Percentiles rank a stretch among this genome's conserved stretches.
These are phyloP conservation scores for Boletus speciosus DNA, from an alignment of 768 basidiomycete genomes.

Conservation along the genomic window DNA sequence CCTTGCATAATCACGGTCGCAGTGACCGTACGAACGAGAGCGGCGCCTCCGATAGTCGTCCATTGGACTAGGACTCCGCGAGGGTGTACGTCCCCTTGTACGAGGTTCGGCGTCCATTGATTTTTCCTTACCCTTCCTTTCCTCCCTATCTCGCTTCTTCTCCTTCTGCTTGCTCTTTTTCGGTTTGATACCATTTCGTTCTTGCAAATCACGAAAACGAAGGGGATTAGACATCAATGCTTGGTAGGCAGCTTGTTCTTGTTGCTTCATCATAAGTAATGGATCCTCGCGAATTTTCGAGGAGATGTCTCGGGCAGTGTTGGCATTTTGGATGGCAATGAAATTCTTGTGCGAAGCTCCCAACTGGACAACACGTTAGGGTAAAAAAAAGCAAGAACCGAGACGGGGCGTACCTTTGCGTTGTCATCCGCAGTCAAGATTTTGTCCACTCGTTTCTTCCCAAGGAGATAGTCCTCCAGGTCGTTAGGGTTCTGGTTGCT, in stretches of 20 bases:
- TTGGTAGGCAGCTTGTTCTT: conserved; percentile 91
- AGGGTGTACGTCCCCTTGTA: conserved; percentile 30
- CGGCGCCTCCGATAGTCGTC: conserved; percentile 26
- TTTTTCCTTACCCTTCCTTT: conserved; percentile 36
- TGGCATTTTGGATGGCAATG: conserved; percentile 94
- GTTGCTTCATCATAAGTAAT: conserved; percentile 94
- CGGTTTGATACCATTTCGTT: conserved; percentile 74
- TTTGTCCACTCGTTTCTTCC: conserved; percentile 97
- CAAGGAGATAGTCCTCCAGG: conserved; percentile 92
- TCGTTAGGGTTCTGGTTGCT: conserved; percentile 83
- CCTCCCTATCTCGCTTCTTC: conserved; percentile 49
- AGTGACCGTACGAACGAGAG: conserved; percentile 31
- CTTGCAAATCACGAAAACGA: conserved; percentile 76
- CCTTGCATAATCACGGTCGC: conserved; percentile 26
- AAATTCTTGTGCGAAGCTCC: conserved; percentile 89
- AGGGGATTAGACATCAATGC: conserved; percentile 83
- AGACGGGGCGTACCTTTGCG: conserved; percentile 58
- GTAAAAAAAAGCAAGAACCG: neutral
- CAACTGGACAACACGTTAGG: conserved; percentile 43
- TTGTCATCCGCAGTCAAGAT: conserved; percentile 90
- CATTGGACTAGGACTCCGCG: conserved; percentile 33
- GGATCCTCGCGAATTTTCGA: conserved; percentile 97
- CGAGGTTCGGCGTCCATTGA: conserved; percentile 27
- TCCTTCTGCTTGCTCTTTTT: conserved; percentile 72
- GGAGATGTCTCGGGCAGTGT: conserved; percentile 80